These are phyloP conservation scores for Fomitiporia mediterranea DNA, from an alignment of 1,284 basidiomycete species.

Conservation along the genomic window DNA sequence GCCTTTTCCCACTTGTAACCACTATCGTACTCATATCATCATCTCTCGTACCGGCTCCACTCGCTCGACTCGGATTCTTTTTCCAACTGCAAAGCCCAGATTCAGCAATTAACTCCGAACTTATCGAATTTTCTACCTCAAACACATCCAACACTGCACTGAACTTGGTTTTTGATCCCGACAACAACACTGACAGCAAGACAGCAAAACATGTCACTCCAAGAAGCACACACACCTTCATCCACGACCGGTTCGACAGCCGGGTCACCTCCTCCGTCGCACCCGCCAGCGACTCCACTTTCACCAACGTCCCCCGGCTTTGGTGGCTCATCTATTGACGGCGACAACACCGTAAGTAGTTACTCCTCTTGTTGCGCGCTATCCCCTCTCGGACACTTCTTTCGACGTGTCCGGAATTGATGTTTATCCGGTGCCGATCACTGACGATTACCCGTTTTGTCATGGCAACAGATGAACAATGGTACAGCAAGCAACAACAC, in stretches of 20 bases:
- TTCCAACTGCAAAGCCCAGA: conserved; percentile 1
- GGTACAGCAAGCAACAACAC: conserved; percentile 28
- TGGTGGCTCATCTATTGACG: conserved; percentile 27
- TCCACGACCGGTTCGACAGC: conserved; percentile 40
- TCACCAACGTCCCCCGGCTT: conserved; percentile 35
- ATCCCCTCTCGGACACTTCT: neutral
- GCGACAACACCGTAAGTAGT: conserved; percentile 11
- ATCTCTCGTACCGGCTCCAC: neutral
- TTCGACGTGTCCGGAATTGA: neutral
- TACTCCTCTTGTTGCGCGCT: neutral
- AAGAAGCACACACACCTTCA: conserved; percentile 55
- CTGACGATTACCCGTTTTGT: conserved; percentile 15
- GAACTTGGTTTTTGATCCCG: conserved; percentile 13
- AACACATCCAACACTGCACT: conserved; percentile 9
- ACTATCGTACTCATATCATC: conserved; percentile 7
- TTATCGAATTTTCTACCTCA: neutral
- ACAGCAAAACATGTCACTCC: conserved; percentile 21
- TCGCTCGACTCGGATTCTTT: neutral
- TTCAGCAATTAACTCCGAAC: conserved; percentile 1
- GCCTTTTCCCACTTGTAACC: conserved; percentile 5
- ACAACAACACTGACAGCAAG: conserved; percentile 11
- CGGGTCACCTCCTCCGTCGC: conserved; percentile 35
- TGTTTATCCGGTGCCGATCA: neutral
- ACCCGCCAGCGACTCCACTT: conserved; percentile 41
- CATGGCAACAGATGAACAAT: conserved; percentile 8